phyloP scores from a whole-genome alignment of 179 eudicot genomes.

The Monotropa hypopitys region DNA sequence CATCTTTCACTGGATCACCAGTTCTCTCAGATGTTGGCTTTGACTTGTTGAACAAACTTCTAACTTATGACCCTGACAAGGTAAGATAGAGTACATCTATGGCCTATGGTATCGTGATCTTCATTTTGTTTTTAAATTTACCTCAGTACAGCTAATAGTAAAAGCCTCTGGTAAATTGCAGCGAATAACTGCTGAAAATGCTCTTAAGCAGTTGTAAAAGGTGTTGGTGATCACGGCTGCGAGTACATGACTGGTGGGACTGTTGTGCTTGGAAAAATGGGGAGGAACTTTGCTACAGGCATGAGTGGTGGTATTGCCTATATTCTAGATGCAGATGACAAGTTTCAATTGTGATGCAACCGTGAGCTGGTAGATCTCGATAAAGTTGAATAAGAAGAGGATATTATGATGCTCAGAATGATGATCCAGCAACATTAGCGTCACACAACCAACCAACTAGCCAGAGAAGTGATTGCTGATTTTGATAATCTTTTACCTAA shows the following conservation, averaged over 20 bases:
- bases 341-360: slow-evolving; percentile 62
- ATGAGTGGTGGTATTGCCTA: slow-evolving; percentile 99
- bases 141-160: slow-evolving; percentile 2
- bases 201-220: slow-evolving; percentile 93
- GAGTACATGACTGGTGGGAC: slow-evolving; percentile 99
- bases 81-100: slow-evolving; percentile 14
- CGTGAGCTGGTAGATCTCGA: slow-evolving; percentile 89
- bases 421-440: slow-evolving; percentile 98
- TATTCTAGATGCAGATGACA: slow-evolving; percentile 68
- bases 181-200: slow-evolving; percentile 86
- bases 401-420: slow-evolving; percentile 70
- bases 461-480: slow-evolving; percentile 70
- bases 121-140: neutral
- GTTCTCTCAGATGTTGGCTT: slow-evolving; percentile 96
- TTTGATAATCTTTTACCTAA: slow-evolving; percentile 66
- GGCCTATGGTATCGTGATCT: neutral
- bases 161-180: slow-evolving; percentile 19
- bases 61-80: slow-evolving; percentile 88
- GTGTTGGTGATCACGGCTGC: slow-evolving; percentile 99
- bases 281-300: slow-evolving; percentile 97
- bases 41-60: slow-evolving; percentile 73
- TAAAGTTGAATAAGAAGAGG: slow-evolving; percentile 83
- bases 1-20: slow-evolving; percentile 88
- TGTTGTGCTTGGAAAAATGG: slow-evolving; percentile 86
- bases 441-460: slow-evolving; percentile 73